Conservation (phyloP, 1,139 yeast species). For the Pneumocystis jirovecii region DNA sequence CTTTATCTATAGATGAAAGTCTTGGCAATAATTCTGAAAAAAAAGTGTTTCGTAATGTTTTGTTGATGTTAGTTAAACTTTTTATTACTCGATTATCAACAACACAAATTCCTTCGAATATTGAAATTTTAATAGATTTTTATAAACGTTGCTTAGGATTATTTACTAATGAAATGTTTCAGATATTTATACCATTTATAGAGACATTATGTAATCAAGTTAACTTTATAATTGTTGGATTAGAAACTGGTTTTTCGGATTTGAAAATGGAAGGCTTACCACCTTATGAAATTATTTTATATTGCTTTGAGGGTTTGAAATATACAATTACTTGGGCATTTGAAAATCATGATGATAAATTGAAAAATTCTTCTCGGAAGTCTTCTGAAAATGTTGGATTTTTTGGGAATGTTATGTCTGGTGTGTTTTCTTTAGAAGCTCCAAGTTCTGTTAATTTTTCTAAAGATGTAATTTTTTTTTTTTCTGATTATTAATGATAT, state of each 20-base stretch:
- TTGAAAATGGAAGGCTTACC: not conserved
- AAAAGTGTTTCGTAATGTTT: not conserved
- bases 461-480: not conserved
- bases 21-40: not conserved
- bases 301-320: not conserved
- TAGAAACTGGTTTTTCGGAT: not conserved
- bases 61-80: not conserved
- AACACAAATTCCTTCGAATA: not conserved
- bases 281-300: not conserved
- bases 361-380: not conserved
- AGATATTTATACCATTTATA: not conserved
- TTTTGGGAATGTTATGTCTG: slow-evolving; percentile 2
- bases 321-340: not conserved
- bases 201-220: not conserved
- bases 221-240: not conserved
- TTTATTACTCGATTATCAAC: not conserved
- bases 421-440: slow-evolving; percentile 1
- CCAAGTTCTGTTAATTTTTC: not conserved
- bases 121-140: not conserved
- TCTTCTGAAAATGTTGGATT: not conserved
- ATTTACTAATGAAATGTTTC: not conserved
- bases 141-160: not conserved
- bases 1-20: not conserved
- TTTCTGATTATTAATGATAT: not conserved
- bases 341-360: not conserved